A percentile compares a stretch with the other conserved stretches of the same genome.
Evolutionary conservation across 139 green algal species (phyloP).

Genomic region (Micromonas commoda): DNA sequence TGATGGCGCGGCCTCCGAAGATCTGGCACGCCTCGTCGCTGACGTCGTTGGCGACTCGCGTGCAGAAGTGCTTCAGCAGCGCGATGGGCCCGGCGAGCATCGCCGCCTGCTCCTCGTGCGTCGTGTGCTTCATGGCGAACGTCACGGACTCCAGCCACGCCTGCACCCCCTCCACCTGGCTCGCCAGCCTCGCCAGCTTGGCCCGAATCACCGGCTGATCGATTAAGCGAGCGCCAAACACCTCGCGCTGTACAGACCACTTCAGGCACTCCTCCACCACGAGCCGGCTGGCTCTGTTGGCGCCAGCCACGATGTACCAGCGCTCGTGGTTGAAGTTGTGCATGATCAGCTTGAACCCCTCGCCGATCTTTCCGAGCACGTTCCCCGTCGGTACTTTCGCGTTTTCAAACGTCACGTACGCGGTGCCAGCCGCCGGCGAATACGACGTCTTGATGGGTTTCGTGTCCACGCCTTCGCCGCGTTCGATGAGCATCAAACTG

Average conservation of each 20-base stretch:
- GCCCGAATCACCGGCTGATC: constrained; percentile 37
- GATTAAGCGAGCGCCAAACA: constrained; percentile 35
- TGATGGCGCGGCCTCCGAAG: constrained; percentile 39
- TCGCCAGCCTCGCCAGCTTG: constrained; percentile 33
- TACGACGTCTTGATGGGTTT: constrained; percentile 38
- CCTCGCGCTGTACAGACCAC: constrained; percentile 33
- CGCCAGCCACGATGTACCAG: constrained; percentile 26
- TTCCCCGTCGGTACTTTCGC: constrained; percentile 36
- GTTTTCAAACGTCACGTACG: constrained; percentile 39
- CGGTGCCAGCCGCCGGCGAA: constrained; percentile 25
- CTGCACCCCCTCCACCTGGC: constrained; percentile 30
- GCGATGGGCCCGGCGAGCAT: constrained; percentile 36
- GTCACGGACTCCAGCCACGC: constrained; percentile 35
- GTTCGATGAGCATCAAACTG: constrained; percentile 37
- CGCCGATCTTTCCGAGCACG: constrained; percentile 31
- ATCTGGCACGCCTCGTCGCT: constrained; percentile 32
- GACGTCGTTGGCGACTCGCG: constrained; percentile 17
- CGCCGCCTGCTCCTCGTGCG: constrained; percentile 23
- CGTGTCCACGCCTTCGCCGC: constrained; percentile 28
- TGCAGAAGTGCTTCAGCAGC: constrained; percentile 34
- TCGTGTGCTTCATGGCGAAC: constrained; percentile 31
- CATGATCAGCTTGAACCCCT: constrained; percentile 46
- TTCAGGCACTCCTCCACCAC: constrained; percentile 35
- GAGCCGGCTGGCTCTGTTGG: constrained; percentile 17
- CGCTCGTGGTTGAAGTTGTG: constrained; percentile 45